Evolutionary conservation across 805 yeast species (phyloP), one percentile per base, ranked within the genome.

Genomic region (Wickerhamomyces kurtzmanii): DNA sequence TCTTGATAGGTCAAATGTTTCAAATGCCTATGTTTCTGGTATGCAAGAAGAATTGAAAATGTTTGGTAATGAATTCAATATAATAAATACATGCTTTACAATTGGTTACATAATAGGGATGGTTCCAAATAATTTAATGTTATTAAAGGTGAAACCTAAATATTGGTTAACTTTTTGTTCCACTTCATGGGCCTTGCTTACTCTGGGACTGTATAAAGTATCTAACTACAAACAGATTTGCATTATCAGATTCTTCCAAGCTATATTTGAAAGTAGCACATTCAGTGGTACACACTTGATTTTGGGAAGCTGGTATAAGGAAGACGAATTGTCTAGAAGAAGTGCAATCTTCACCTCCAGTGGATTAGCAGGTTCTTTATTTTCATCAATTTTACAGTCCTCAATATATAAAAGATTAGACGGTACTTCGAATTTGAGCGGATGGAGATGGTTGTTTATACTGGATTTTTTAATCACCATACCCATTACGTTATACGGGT

Each of bases 1-100:
- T 43, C 57, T 73, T 17, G 78, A 71, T 43, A 57, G 72, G 37
- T 53, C 62, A 8, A 70, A 69, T 25, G 51, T 68, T 27, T 47
- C 62, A 20, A 60, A 65, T 38, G 77, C 79, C 3, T 72, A 72
- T 42, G 72, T 70, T 9, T 59, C 71, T 6, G 79, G 79, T 12
- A 65, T 73, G 75, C 60, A 67, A 38, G 68, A 68, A 28, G 75
- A 62, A 30, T 38, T 67, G 33, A 34, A 51, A 5, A 47, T 68
- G 51, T 36, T 43, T 27, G 69, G 70, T 8, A 45, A 62, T 29
- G 59, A 70, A 30, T 56, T 61, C 33, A 68, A 68, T 40, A 33
- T 62, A 19, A 53, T 68, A 28, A 63, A 62, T 30, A 67, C 75
- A 1, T 57, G 66, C 34, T 71, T 68, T 40, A 67, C 62, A 17